A percentile compares a stretch with the other conserved stretches of the same genome.
Conservation (phyloP, 2,329 filamentous ascomycete species). For the Cadophora sp. region DNA sequence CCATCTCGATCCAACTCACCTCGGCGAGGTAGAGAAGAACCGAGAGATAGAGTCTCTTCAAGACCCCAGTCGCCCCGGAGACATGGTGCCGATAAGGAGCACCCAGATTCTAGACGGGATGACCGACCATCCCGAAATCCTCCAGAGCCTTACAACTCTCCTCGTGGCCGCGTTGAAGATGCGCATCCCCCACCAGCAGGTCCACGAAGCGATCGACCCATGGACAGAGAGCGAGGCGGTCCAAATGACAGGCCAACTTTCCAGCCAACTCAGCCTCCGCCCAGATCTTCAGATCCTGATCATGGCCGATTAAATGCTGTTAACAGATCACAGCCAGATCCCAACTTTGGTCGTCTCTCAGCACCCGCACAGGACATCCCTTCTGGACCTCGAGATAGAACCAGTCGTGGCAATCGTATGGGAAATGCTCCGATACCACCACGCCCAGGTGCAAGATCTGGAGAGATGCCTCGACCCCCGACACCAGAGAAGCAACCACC, state of each 20-base stretch:
- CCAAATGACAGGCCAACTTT: conserved; percentile 50
- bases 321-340: conserved; percentile 57
- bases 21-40: conserved; percentile 42
- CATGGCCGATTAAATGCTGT: conserved; percentile 51
- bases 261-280: conserved; percentile 44
- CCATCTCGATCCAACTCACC: conserved; percentile 40
- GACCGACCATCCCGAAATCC: conserved; percentile 37
- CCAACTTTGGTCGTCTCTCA: conserved; percentile 68
- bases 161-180: conserved; percentile 39
- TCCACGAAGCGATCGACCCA: conserved; percentile 48
- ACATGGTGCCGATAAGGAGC: conserved; percentile 48
- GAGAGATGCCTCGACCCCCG: conserved; percentile 40
- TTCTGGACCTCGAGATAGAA: conserved; percentile 62
- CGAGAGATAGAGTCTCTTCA: conserved; percentile 39
- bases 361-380: conserved; percentile 55
- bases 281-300: conserved; percentile 54
- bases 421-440: conserved; percentile 27
- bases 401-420: conserved; percentile 44
- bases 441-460: conserved; percentile 35
- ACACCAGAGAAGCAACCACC: conserved; percentile 44
- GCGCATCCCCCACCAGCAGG: conserved; percentile 41
- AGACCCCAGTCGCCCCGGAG: conserved; percentile 59
- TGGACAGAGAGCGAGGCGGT: conserved; percentile 53
- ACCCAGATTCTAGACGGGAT: conserved; percentile 40
- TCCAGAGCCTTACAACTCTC: conserved; percentile 31